Evolutionary conservation across 371 early-diverging fungal species (phyloP).

Genomic region (Basidiobolus meristosporus): DNA sequence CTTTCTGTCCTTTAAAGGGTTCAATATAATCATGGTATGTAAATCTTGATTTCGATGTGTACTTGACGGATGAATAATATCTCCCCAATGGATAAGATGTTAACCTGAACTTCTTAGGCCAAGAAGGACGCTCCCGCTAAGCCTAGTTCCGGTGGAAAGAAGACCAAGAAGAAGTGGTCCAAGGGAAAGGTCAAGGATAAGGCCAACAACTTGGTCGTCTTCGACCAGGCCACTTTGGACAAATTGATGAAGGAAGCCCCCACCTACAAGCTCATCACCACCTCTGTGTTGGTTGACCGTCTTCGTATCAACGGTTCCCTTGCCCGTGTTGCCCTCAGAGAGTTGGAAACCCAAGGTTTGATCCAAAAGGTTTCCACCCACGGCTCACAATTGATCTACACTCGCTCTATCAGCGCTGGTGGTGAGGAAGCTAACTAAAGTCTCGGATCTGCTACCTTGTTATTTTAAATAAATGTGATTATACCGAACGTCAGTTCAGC

Average conservation of each 20-base stretch:
- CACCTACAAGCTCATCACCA: slow-evolving; percentile 95
- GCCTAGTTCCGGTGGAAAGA: slow-evolving; percentile 45
- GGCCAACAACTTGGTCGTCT: slow-evolving; percentile 48
- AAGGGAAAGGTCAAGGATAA: slow-evolving; percentile 31
- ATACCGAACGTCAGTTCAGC: no score
- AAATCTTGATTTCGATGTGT: no score
- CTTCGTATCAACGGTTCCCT: slow-evolving; percentile 93
- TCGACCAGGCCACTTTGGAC: slow-evolving; percentile 27
- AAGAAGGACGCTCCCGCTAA: no score
- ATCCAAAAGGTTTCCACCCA: slow-evolving; percentile 81
- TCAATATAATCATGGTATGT: no score
- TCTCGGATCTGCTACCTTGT: no score
- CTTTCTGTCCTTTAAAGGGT: no score
- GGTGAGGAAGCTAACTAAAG: no score
- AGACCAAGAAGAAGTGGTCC: slow-evolving; percentile 62
- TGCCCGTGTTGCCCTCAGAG: slow-evolving; percentile 85
- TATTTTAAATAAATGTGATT: no score
- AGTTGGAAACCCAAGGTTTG: slow-evolving; percentile 76
- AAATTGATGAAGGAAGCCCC: slow-evolving; percentile 91
- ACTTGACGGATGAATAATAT: no score
- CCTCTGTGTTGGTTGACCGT: slow-evolving; percentile 94
- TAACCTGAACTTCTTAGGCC: no score
- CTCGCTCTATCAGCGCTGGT: no score
- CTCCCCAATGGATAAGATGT: no score
- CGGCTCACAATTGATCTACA: slow-evolving; percentile 91